Base-by-base conservation (phyloP, 257 asterid genomes). In the Solanum bulbocastanum region DNA sequence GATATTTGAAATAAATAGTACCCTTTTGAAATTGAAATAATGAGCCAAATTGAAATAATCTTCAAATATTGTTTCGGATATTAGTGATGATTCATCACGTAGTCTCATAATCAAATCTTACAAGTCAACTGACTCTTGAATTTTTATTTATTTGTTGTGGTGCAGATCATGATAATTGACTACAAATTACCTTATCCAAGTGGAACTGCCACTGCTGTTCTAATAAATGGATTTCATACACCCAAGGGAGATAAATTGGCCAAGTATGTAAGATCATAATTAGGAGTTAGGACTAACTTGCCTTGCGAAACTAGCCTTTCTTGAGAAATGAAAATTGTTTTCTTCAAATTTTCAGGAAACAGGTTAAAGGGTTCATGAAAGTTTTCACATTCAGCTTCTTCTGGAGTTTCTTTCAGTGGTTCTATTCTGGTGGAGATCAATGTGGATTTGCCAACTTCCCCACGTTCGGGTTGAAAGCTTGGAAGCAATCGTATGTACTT, bases 351-450 rank as follows among this genome's bases (percentile, higher is more conserved):
- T 91, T 76, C 94, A 96, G 98, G 94, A 91, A 92, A 89, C 99
- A 96, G 87, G 95, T 96, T 46, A 91, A 69, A 20, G 98, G 98
- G 84, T 96, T 96, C 90, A 73, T 87, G 92, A 96, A 90, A 87
- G 93, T 93, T 91, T 94, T 94, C 87, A 94, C 99, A 7, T 12
- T 93, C 68, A 96, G 99, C 90, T 95, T 96, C 93, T 0, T 94
- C 11, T 95, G 99, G 99, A 94, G 96, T 82, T 93, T 92, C 89
- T 96, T 96, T 93, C 98, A 95, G 52, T 96, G 98, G 99, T 94
- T 95, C 91, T 96, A 90, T 42, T 81, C 98, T 4, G 98, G 99
- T 58, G 98, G 98, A 44, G 90, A 89, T 12, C 88, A 69, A 32
- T 96, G 99, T 25, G 98, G 99, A 69, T 95, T 95, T 40, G 44